Evolutionary conservation across 2,329 filamentous ascomycete genomes (phyloP).

Genomic region (Colletotrichum acutatum): DNA sequence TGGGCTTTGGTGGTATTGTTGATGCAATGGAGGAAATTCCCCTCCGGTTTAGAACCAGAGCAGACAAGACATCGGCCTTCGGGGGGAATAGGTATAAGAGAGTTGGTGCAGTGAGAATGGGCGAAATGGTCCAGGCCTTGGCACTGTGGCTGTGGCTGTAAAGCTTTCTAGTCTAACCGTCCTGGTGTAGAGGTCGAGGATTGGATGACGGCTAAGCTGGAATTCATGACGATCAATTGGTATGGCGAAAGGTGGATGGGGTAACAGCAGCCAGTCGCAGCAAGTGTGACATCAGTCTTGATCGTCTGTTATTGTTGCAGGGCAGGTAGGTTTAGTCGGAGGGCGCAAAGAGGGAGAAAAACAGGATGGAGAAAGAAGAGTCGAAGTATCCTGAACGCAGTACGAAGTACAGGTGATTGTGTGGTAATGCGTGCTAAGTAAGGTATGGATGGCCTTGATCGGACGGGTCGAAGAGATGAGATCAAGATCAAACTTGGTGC

Average conservation of each 20-base stretch:
- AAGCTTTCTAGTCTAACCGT: constrained; percentile 32
- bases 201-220: constrained; percentile 31
- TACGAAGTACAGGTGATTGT: neutral
- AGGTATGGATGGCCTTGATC: constrained; percentile 1
- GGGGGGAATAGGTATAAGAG: neutral
- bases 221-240: constrained; percentile 34
- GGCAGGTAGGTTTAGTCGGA: neutral
- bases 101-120: neutral
- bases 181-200: constrained; percentile 29
- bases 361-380: constrained; percentile 1
- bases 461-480: constrained; percentile 12
- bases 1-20: neutral
- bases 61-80: constrained; percentile 15
- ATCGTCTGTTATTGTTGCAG: constrained; percentile 10
- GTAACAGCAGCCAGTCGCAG: constrained; percentile 11
- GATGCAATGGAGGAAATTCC: neutral
- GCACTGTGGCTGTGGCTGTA: constrained; percentile 28
- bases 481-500: constrained; percentile 13
- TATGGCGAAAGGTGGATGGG: neutral
- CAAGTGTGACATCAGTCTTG: constrained; percentile 13
- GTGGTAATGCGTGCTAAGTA: neutral
- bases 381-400: neutral
- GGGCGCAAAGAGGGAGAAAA: neutral
- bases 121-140: constrained; percentile 31
- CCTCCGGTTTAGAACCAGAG: constrained; percentile 9